Evolutionary conservation across 2,329 filamentous ascomycete species (phyloP).

Genomic region (Podosphaera fusca): DNA sequence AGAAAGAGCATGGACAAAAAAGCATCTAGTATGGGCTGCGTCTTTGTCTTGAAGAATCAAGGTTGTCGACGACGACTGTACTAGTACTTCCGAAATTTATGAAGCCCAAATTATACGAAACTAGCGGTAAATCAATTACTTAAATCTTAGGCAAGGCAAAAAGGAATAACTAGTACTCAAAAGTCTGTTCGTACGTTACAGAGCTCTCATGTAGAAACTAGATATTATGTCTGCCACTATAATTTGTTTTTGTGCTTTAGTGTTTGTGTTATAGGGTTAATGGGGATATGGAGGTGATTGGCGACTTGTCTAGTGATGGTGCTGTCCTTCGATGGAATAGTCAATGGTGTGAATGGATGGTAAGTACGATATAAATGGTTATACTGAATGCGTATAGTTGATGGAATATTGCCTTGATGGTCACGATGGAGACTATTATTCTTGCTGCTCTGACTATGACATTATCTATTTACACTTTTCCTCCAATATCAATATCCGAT

Average conservation of each 20-base stretch:
- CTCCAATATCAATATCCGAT: too few species aligned
- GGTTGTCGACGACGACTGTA: neutral
- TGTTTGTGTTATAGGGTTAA: too few species aligned
- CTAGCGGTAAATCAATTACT: too few species aligned
- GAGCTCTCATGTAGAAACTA: neutral
- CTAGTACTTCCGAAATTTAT: neutral
- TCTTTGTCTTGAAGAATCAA: neutral
- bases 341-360: neutral
- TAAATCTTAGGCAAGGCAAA: too few species aligned
- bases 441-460: neutral
- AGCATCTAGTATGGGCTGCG: neutral
- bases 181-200: too few species aligned
- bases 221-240: neutral
- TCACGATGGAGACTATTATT: neutral
- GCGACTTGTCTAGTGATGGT: neutral
- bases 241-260: too few species aligned
- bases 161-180: too few species aligned
- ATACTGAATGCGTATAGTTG: too few species aligned
- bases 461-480: neutral
- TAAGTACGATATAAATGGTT: too few species aligned
- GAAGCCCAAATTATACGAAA: neutral
- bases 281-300: too few species aligned
- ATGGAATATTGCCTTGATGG: too few species aligned
- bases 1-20: neutral
- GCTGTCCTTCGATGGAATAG: neutral